Percentiles rank a stretch among this genome's conserved stretches.
These are phyloP conservation scores for Trypanosoma melophagium DNA, from an alignment of 208 protist genomes.

Conservation along the genomic window DNA sequence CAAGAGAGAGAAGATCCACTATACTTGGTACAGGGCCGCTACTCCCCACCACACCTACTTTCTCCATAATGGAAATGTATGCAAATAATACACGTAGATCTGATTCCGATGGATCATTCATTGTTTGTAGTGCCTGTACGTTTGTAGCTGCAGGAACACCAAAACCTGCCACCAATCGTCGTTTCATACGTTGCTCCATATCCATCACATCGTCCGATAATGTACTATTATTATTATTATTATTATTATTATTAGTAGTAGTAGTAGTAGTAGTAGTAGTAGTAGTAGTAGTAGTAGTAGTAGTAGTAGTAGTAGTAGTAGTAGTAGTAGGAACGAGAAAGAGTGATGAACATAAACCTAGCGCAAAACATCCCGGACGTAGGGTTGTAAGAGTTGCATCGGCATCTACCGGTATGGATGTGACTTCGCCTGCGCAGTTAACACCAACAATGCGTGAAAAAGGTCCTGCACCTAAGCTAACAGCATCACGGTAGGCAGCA, in stretches of 20 bases:
- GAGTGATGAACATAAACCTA: constrained; percentile 54
- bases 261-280: constrained; percentile 34
- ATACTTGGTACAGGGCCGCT: constrained; percentile 64
- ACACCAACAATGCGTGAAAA: constrained; percentile 67
- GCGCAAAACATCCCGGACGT: constrained; percentile 58
- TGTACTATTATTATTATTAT: background rate
- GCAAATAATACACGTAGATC: constrained; percentile 52
- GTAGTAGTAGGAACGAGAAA: constrained; percentile 51
- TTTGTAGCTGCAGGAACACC: constrained; percentile 57
- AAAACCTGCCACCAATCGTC: constrained; percentile 65
- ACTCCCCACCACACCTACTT: constrained; percentile 37
- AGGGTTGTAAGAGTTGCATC: constrained; percentile 55
- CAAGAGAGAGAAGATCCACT: constrained; percentile 44
- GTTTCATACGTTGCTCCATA: constrained; percentile 67
- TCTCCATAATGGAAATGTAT: constrained; percentile 64
- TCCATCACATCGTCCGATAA: constrained; percentile 13
- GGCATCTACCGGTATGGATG: constrained; percentile 51
- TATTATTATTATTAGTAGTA: background rate
- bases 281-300: background rate
- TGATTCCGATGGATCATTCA: constrained; percentile 8
- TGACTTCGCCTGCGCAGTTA: constrained; percentile 61
- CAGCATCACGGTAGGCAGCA: background rate
- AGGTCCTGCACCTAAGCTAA: constrained; percentile 40
- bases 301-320: constrained; percentile 12
- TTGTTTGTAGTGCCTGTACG: constrained; percentile 36